phyloP scores from a whole-genome alignment of 2,329 filamentous ascomycete genomes.

The Aureobasidium leucospermi region DNA sequence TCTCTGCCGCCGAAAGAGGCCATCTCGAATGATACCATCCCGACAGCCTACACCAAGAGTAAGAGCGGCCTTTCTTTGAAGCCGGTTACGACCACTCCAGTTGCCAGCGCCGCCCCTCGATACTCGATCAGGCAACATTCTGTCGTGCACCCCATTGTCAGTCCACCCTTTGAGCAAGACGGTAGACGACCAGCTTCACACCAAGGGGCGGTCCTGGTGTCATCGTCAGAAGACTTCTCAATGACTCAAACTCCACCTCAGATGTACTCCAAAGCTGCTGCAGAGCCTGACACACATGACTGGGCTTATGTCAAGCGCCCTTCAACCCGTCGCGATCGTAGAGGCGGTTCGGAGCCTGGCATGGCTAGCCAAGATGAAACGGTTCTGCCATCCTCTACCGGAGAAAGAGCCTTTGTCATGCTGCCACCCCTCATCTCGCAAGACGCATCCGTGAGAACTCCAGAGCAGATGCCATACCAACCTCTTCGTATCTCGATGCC shows the following conservation, averaged over 20 bases:
- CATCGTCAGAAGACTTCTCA: not conserved
- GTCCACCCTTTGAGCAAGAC: not conserved
- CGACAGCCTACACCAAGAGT: constrained; percentile 14
- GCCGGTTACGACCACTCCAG: not conserved
- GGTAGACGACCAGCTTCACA: not conserved
- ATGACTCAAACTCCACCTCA: constrained; percentile 10
- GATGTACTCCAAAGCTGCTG: not conserved
- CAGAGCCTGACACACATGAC: not conserved
- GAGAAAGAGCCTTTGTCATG: not conserved
- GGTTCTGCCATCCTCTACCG: not conserved
- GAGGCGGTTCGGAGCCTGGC: not conserved
- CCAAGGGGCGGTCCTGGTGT: not conserved
- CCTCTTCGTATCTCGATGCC: not conserved
- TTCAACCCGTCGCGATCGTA: not conserved
- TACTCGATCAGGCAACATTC: not conserved
- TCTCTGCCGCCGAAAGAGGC: not conserved
- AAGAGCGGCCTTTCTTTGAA: constrained; percentile 1
- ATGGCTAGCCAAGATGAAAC: not conserved
- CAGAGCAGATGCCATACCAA: not conserved
- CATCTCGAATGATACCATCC: constrained; percentile 6
- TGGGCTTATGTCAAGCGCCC: not conserved
- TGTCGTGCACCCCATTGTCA: not conserved
- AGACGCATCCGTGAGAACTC: constrained; percentile 3
- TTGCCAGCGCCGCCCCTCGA: not conserved
- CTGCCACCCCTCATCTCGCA: constrained; percentile 1